Conservation (phyloP, 2,329 filamentous ascomycete genomes). For the Aspergillus felis region DNA sequence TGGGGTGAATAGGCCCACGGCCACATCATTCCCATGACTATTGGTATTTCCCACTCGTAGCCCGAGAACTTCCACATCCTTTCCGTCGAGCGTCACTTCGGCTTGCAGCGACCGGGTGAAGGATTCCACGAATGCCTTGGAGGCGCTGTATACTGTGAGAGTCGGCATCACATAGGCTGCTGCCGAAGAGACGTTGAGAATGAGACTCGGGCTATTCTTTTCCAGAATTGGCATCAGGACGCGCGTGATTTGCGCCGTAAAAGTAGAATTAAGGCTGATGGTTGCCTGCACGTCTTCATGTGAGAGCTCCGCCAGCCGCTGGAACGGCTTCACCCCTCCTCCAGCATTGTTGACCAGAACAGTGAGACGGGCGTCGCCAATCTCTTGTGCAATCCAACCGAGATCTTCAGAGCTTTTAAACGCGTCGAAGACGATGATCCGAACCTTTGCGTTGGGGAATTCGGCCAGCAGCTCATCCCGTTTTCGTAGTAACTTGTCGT, state of each 20-base stretch:
- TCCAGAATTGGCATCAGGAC: conserved; percentile 45
- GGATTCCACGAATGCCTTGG: conserved; percentile 46
- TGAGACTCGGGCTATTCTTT: conserved; percentile 40
- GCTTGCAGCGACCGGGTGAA: conserved; percentile 39
- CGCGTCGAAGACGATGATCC: conserved; percentile 45
- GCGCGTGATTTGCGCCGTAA: conserved; percentile 48
- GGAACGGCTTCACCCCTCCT: conserved; percentile 35
- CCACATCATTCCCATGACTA: conserved; percentile 23
- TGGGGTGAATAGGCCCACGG: conserved; percentile 25
- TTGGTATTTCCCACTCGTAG: conserved; percentile 34
- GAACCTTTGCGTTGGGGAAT: conserved; percentile 40
- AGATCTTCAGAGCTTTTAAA: conserved; percentile 20
- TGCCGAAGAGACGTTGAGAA: conserved; percentile 51
- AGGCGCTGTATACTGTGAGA: conserved; percentile 43
- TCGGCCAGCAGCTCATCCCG: conserved; percentile 35
- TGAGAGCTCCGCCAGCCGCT: conserved; percentile 34
- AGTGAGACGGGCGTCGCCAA: conserved; percentile 44
- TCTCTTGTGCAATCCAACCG: conserved; percentile 23
- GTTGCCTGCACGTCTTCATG: conserved; percentile 39
- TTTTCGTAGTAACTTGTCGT: conserved; percentile 45
- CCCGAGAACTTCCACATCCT: conserved; percentile 38
- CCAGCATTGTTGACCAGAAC: conserved; percentile 58
- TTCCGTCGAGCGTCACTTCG: conserved; percentile 40
- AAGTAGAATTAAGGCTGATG: conserved; percentile 48
- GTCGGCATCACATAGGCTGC: conserved; percentile 47